A percentile compares a stretch with the other conserved stretches of the same genome.
These are phyloP conservation scores for Trichoderma arundinaceum DNA, from an alignment of 2,329 filamentous ascomycete genomes.

Conservation along the genomic window DNA sequence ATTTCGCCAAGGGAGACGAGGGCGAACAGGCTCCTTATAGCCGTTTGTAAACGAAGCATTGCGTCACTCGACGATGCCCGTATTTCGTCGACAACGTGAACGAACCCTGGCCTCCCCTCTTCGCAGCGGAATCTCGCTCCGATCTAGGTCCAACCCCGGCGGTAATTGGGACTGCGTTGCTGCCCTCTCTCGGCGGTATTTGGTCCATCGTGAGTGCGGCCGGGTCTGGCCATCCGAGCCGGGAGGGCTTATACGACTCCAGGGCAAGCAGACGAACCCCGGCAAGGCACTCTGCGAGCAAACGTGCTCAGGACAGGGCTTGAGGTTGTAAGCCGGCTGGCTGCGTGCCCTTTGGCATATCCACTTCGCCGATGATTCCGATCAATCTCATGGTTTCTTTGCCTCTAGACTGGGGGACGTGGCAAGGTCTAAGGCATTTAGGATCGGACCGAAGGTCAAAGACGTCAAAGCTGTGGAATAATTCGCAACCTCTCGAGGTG, in stretches of 20 bases:
- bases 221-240: slow-evolving; percentile 1
- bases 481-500: slow-evolving; percentile 10
- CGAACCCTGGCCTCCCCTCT: neutral
- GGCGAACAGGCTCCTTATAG: slow-evolving; percentile 20
- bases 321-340: neutral
- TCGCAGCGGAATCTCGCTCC: slow-evolving; percentile 25
- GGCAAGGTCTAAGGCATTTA: slow-evolving; percentile 14
- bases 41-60: neutral
- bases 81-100: neutral
- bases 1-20: neutral
- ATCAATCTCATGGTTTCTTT: slow-evolving; percentile 21
- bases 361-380: slow-evolving; percentile 27
- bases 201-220: slow-evolving; percentile 1
- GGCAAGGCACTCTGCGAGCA: neutral
- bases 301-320: slow-evolving; percentile 15
- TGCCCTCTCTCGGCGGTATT: slow-evolving; percentile 27
- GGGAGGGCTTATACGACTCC: slow-evolving; percentile 13
- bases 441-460: slow-evolving; percentile 29
- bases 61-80: slow-evolving; percentile 9
- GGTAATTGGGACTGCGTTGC: slow-evolving; percentile 13
- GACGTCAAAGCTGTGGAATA: slow-evolving; percentile 14
- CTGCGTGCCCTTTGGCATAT: slow-evolving; percentile 6
- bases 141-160: slow-evolving; percentile 29
- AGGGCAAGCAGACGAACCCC: neutral
- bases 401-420: neutral